Evolutionary conservation across 148 eudicot species (phyloP).

Genomic region (Rhododendron mucronatum): DNA sequence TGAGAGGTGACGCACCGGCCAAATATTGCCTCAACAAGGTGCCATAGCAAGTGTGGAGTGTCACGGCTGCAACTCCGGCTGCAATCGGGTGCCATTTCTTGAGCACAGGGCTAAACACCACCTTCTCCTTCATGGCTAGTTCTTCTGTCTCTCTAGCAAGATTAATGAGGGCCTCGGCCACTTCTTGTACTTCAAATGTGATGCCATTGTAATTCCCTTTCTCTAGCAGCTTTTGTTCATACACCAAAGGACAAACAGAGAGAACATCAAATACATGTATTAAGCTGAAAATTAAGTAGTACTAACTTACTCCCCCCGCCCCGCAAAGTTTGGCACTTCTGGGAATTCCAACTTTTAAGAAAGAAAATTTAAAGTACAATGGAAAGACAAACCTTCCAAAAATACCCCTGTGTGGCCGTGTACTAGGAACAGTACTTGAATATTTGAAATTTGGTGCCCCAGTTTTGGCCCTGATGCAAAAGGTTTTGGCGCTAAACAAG

Average conservation of each 20-base stretch:
- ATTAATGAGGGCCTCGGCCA: conserved; percentile 38
- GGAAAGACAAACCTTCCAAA: no score
- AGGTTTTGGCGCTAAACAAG: no score
- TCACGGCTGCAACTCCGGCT: conserved; percentile 77
- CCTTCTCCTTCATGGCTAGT: conserved; percentile 70
- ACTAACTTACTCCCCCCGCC: neutral
- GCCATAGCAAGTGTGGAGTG: conserved; percentile 75
- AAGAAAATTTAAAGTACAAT: no score
- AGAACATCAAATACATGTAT: neutral
- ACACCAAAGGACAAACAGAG: neutral
- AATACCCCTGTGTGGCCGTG: no score
- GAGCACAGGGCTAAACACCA: conserved; percentile 49
- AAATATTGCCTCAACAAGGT: conserved; percentile 58
- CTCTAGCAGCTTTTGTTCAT: conserved; percentile 47
- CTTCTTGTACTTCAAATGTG: conserved; percentile 36
- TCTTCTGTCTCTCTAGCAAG: conserved; percentile 68
- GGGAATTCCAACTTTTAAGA: no score
- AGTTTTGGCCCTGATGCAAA: no score
- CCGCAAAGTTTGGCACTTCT: no score
- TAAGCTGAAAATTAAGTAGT: neutral
- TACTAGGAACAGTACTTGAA: no score
- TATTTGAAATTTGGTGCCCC: no score
- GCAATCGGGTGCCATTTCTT: conserved; percentile 85
- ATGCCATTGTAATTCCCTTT: conserved; percentile 26
- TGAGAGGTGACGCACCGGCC: conserved; percentile 32